These are phyloP conservation scores for Byssochlamys sp. DNA, from an alignment of 2,329 filamentous ascomycete genomes.

Conservation along the genomic window DNA sequence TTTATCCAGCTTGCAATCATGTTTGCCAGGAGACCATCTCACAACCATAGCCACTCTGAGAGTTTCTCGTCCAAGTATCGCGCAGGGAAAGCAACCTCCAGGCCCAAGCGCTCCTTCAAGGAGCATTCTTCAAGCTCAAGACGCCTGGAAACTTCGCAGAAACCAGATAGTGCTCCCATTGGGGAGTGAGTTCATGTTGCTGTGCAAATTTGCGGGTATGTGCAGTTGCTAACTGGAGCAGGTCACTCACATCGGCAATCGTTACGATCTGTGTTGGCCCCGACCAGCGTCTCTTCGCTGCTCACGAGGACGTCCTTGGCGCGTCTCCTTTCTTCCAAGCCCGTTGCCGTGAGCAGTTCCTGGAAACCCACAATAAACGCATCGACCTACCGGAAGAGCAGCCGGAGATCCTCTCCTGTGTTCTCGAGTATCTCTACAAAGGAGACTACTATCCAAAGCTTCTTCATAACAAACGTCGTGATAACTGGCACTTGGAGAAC, in stretches of 20 bases:
- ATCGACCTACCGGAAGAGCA: slow-evolving; percentile 76
- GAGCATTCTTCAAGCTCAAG: slow-evolving; percentile 19
- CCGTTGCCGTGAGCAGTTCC: slow-evolving; percentile 54
- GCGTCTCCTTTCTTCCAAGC: slow-evolving; percentile 69
- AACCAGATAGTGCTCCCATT: slow-evolving; percentile 23
- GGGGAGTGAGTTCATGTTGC: slow-evolving; percentile 21
- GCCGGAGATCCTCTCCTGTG: slow-evolving; percentile 79
- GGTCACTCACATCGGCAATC: slow-evolving; percentile 56
- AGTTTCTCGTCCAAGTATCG: slow-evolving; percentile 35
- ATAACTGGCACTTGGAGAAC: slow-evolving; percentile 74
- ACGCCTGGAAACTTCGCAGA: slow-evolving; percentile 19
- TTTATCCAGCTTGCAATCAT: slow-evolving; percentile 1
- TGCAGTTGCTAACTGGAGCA: slow-evolving; percentile 17
- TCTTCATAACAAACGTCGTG: slow-evolving; percentile 68
- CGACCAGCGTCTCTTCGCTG: slow-evolving; percentile 78
- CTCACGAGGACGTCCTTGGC: slow-evolving; percentile 75
- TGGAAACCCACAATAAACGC: slow-evolving; percentile 53
- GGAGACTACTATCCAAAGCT: slow-evolving; percentile 84
- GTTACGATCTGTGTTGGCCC: slow-evolving; percentile 72
- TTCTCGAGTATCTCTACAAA: slow-evolving; percentile 88
- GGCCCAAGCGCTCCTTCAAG: slow-evolving; percentile 23
- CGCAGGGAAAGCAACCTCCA: slow-evolving; percentile 29
- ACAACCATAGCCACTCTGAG: slow-evolving; percentile 16
- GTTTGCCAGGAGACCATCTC: slow-evolving; percentile 15
- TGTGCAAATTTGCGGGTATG: background rate